Evolutionary conservation across 441 rosid genomes (phyloP).

Genomic region (Croton setiger): DNA sequence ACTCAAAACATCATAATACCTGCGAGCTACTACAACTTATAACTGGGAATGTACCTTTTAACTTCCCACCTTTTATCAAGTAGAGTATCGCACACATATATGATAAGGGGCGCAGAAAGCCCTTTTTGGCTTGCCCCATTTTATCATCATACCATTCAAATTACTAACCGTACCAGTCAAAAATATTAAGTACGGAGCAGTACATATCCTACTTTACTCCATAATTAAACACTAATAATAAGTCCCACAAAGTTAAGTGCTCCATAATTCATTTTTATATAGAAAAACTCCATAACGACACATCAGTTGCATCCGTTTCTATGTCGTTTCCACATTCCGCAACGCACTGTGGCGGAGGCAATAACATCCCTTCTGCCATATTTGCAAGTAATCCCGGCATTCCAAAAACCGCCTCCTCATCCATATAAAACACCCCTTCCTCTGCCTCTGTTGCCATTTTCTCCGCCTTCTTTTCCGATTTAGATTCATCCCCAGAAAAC

Average conservation of each 20-base stretch:
- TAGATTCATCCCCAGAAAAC: background rate
- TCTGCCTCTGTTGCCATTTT: constrained; percentile 18
- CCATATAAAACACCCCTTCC: constrained; percentile 40
- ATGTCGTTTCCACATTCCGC: constrained; percentile 33
- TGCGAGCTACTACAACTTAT: background rate
- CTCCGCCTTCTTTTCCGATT: background rate
- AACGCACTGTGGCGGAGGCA: constrained; percentile 59
- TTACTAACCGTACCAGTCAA: constrained; percentile 7
- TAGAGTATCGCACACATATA: too few relatives aligned
- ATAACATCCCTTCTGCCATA: constrained; percentile 78
- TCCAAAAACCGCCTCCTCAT: constrained; percentile 53
- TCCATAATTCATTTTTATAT: constrained; percentile 7
- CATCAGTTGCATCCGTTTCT: constrained; percentile 36
- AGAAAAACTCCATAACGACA: constrained; percentile 60
- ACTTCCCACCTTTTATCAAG: too few relatives aligned
- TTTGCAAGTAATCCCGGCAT: constrained; percentile 50
- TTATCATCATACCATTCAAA: background rate
- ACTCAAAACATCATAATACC: background rate
- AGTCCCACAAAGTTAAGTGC: too few relatives aligned
- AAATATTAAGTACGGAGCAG: constrained; percentile 10
- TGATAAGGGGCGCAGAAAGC: too few relatives aligned
- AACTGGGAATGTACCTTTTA: background rate
- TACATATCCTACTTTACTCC: background rate
- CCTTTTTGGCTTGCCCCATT: background rate
- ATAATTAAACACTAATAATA: too few relatives aligned